Percentiles rank a stretch among this genome's conserved stretches.
These are phyloP conservation scores for Rhododendron williamsianum DNA, from an alignment of 148 eudicot genomes.

Conservation along the genomic window DNA sequence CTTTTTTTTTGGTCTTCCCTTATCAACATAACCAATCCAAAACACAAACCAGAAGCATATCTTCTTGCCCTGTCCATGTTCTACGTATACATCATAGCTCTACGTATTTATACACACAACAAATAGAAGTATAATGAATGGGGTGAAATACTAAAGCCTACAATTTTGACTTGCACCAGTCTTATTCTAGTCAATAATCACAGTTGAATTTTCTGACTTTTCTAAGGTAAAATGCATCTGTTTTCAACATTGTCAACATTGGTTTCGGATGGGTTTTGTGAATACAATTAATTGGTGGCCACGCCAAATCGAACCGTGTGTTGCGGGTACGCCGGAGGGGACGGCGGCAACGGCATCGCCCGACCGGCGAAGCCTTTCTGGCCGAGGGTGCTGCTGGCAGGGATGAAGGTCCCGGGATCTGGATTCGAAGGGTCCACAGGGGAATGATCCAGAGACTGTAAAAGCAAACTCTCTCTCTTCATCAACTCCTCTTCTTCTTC, in stretches of 20 bases:
- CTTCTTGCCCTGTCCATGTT: background rate
- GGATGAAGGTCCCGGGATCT: background rate
- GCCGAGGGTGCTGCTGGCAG: background rate
- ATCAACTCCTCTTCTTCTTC: background rate
- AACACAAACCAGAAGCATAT: background rate
- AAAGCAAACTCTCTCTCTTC: background rate
- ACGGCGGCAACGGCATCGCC: background rate
- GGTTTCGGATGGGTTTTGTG: background rate
- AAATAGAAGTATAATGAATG: background rate
- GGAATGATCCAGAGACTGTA: conserved; percentile 2
- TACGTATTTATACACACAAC: background rate
- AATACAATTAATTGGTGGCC: background rate
- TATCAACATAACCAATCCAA: background rate
- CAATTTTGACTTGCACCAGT: background rate
- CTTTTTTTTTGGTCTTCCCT: background rate
- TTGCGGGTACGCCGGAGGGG: conserved; percentile 1
- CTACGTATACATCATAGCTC: background rate
- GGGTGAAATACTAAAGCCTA: background rate
- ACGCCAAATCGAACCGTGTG: conserved; percentile 3
- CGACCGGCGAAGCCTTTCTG: conserved; percentile 11
- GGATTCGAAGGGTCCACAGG: background rate
- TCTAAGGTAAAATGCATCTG: background rate
- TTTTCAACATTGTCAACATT: background rate
- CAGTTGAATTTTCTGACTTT: background rate
- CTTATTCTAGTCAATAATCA: background rate